These are phyloP conservation scores for Albifimbria verrucaria DNA, from an alignment of 2,329 filamentous ascomycete genomes.

Conservation along the genomic window DNA sequence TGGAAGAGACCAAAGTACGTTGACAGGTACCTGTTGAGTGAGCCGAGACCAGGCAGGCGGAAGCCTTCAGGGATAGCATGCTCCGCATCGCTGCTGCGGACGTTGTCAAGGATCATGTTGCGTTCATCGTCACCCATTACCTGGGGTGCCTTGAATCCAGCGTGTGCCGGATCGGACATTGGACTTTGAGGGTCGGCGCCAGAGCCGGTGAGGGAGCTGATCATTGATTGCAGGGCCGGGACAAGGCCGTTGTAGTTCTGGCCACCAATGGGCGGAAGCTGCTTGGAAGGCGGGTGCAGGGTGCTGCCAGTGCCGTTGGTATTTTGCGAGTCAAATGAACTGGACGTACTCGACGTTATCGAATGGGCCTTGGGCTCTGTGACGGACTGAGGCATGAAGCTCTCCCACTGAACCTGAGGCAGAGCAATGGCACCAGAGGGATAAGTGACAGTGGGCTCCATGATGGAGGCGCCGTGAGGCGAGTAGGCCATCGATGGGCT, in stretches of 20 bases:
- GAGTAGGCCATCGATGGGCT: constrained; percentile 67
- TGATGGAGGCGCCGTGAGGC: constrained; percentile 65
- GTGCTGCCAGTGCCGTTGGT: constrained; percentile 59
- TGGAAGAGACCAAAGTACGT: constrained; percentile 98
- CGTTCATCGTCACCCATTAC: constrained; percentile 82
- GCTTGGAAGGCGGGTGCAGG: constrained; percentile 54
- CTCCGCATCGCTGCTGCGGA: constrained; percentile 76
- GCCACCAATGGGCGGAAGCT: constrained; percentile 68
- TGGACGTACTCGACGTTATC: constrained; percentile 61
- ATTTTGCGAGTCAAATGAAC: constrained; percentile 65
- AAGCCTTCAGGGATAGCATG: constrained; percentile 84
- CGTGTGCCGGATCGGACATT: constrained; percentile 64
- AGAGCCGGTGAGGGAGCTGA: constrained; percentile 67
- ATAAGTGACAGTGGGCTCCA: constrained; percentile 77
- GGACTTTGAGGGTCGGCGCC: constrained; percentile 70
- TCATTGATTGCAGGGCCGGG: constrained; percentile 67
- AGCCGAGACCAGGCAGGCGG: constrained; percentile 74
- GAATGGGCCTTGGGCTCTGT: constrained; percentile 74
- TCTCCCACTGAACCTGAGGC: constrained; percentile 88
- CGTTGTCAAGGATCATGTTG: constrained; percentile 79
- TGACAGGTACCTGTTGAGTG: constrained; percentile 86
- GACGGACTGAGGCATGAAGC: constrained; percentile 70
- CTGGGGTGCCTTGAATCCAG: constrained; percentile 70
- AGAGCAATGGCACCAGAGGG: constrained; percentile 75
- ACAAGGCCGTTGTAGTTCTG: constrained; percentile 58